Base-by-base conservation (phyloP, 1,139 yeast species). In the Blastobotrys capitulatus region DNA sequence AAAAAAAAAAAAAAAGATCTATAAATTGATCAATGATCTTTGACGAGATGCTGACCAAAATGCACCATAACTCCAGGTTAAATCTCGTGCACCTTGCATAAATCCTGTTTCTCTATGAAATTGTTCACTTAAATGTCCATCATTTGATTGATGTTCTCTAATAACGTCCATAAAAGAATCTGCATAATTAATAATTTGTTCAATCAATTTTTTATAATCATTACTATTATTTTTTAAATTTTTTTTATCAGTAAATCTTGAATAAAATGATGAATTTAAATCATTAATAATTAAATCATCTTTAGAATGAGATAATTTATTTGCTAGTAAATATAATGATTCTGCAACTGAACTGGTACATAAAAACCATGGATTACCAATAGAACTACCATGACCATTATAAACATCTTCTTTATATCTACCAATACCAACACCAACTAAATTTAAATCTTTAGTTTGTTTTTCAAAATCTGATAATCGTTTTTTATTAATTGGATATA, bases 311-410 rank as follows among this genome's bases (percentile, higher is more conserved):
- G 22, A 6, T 36, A 74, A 65, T 65, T 77, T 53, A 40, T 61
- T 59, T 3, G 66, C 71, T 22, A 66, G 52, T 12, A 57, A 52
- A 47, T 67, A 66, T 36, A 83, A 59, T 9, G 78, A 62, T 59
- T 84, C 88, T 1, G 95, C 77, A 1, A 92, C 90, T 2, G 92
- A 74, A 0, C 92, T 80, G 0, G 97, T 90, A 20, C 94, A 76
- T 52, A 92, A 77, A 63, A 90, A 90, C 98, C 97, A 92, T 2
- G 98, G 97, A 61, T 92, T 92, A 2, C 97, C 97, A 57, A 81
- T 84, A 15, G 84, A 74, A 0, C 77, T 72, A 0, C 81, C 83
- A 53, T 76, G 72, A 0, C 97, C 97, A 66, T 90, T 86, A 65
- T 92, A 92, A 12, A 85, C 68, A 67, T 92, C 98, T 62, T 90